These are phyloP conservation scores for Cladosporium sp. DNA, from an alignment of 2,329 filamentous ascomycete genomes.

Conservation along the genomic window DNA sequence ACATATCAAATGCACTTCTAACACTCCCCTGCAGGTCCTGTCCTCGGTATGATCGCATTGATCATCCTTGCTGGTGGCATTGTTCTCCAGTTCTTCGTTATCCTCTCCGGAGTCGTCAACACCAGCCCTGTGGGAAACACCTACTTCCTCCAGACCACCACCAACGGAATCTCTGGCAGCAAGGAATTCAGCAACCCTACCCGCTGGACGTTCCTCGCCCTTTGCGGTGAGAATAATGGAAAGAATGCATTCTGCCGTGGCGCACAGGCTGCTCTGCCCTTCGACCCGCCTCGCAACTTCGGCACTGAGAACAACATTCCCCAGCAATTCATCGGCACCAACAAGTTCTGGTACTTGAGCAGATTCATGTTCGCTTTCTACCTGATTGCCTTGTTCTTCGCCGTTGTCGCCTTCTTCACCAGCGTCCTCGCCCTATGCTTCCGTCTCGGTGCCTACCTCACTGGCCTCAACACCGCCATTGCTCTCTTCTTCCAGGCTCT, in stretches of 20 bases:
- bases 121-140: constrained; percentile 63
- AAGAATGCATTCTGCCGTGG: constrained; percentile 60
- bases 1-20: not conserved
- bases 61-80: constrained; percentile 59
- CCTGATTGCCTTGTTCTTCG: constrained; percentile 79
- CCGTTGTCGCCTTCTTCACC: constrained; percentile 61
- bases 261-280: constrained; percentile 61
- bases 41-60: constrained; percentile 55
- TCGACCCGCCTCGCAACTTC: constrained; percentile 60
- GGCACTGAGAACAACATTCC: constrained; percentile 52
- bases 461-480: constrained; percentile 53
- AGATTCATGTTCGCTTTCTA: constrained; percentile 92
- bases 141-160: constrained; percentile 82
- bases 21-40: constrained; percentile 43
- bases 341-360: constrained; percentile 77
- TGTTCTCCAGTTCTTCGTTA: constrained; percentile 61
- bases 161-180: constrained; percentile 61
- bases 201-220: constrained; percentile 88
- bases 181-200: constrained; percentile 58
- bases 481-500: constrained; percentile 68
- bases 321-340: constrained; percentile 48
- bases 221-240: constrained; percentile 61
- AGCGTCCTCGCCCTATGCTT: constrained; percentile 67
- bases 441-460: constrained; percentile 65
- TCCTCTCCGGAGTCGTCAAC: constrained; percentile 56